Percentiles rank a stretch among this genome's conserved stretches.
These are phyloP conservation scores for Scleroderma citrinum DNA, from an alignment of 768 basidiomycete species.

Conservation along the genomic window DNA sequence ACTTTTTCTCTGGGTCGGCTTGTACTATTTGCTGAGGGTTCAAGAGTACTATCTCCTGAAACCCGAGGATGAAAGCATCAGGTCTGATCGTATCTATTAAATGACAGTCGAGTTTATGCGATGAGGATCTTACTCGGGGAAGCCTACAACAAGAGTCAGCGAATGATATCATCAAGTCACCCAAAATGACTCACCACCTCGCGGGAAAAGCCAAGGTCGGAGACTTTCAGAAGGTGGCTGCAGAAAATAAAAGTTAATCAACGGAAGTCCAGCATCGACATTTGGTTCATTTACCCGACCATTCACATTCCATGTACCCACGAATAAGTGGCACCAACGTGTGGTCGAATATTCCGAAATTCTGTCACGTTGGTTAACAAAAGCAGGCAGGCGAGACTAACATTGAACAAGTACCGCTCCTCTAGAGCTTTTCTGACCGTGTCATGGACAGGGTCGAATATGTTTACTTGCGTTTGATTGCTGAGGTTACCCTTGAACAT, in stretches of 20 bases:
- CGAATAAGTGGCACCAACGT: conserved; percentile 67
- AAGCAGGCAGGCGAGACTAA: not conserved
- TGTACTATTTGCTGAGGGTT: conserved; percentile 98
- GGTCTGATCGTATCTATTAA: conserved; percentile 43
- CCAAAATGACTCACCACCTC: conserved; percentile 50
- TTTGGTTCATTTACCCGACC: conserved; percentile 56
- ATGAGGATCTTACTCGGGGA: conserved; percentile 12
- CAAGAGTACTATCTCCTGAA: conserved; percentile 96
- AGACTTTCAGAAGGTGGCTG: conserved; percentile 78
- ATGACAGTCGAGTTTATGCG: conserved; percentile 19
- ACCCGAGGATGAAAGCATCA: conserved; percentile 85
- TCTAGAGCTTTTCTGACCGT: conserved; percentile 68
- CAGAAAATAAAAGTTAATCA: conserved; percentile 6
- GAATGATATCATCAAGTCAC: not conserved
- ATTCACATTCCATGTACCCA: conserved; percentile 96
- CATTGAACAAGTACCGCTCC: conserved; percentile 45
- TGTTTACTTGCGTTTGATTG: conserved; percentile 79
- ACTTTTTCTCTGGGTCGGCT: conserved; percentile 91
- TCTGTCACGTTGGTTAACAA: conserved; percentile 32
- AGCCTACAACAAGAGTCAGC: conserved; percentile 8
- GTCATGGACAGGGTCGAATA: conserved; percentile 93
- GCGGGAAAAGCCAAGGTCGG: conserved; percentile 86
- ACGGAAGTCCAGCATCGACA: not conserved
- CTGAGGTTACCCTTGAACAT: conserved; percentile 81
- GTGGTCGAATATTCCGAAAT: conserved; percentile 79